Evolutionary conservation across 2,329 filamentous ascomycete genomes (phyloP).

Genomic region (Amauroascus niger): DNA sequence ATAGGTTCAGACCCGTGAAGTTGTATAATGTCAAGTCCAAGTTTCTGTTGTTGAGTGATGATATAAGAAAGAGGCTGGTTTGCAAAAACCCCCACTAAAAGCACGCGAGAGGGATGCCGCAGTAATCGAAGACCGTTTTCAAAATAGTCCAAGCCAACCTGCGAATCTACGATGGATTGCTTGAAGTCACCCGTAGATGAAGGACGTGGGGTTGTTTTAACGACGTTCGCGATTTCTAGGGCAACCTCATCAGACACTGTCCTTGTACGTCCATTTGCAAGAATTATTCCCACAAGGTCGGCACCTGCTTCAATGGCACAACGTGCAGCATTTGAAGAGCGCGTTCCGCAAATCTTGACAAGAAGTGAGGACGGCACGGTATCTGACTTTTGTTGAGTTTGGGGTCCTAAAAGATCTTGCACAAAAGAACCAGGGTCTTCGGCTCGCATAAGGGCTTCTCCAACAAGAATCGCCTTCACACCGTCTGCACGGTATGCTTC

Average conservation of each 20-base stretch:
- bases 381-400: conserved; percentile 20
- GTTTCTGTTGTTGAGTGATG: conserved; percentile 62
- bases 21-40: conserved; percentile 80
- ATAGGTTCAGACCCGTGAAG: conserved; percentile 85
- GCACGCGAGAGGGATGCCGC: conserved; percentile 50
- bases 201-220: conserved; percentile 47
- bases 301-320: conserved; percentile 77
- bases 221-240: conserved; percentile 64
- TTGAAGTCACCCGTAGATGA: conserved; percentile 14
- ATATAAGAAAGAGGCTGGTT: conserved; percentile 80
- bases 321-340: conserved; percentile 68
- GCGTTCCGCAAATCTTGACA: conserved; percentile 93
- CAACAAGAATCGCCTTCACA: conserved; percentile 85
- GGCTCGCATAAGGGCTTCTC: conserved; percentile 91
- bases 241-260: conserved; percentile 71
- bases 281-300: conserved; percentile 85
- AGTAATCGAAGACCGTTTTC: conserved; percentile 44
- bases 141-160: conserved; percentile 55
- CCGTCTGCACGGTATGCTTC: conserved; percentile 78
- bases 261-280: conserved; percentile 72
- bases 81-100: conserved; percentile 88
- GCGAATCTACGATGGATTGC: conserved; percentile 22
- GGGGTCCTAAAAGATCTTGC: conserved; percentile 62
- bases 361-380: conserved; percentile 42
- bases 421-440: conserved; percentile 76